These are phyloP conservation scores for Pythium sukuiense DNA, from an alignment of 352 stramenopile species.

Conservation along the genomic window DNA sequence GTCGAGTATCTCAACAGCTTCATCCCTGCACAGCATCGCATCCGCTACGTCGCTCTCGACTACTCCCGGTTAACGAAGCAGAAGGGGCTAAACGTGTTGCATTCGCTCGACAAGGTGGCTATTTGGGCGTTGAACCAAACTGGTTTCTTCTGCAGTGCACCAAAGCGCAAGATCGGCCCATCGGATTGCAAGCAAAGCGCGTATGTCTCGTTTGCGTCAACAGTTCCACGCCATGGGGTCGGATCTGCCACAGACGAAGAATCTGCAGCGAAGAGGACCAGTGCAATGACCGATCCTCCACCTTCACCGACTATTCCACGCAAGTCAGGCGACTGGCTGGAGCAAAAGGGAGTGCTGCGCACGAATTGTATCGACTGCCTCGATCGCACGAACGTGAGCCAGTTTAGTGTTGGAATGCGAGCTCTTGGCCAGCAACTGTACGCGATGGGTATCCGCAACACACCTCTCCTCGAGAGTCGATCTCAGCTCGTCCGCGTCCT, in stretches of 20 bases:
- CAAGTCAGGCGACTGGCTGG: constrained; percentile 89
- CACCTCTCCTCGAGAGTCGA: constrained; percentile 72
- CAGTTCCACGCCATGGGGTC: not conserved
- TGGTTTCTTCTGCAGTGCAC: constrained; percentile 96
- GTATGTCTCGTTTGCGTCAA: constrained; percentile 39
- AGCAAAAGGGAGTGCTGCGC: constrained; percentile 96
- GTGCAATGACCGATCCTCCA: constrained; percentile 23
- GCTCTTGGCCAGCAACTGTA: constrained; percentile 96
- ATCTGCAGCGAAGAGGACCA: not conserved
- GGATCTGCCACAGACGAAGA: not conserved
- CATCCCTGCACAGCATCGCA: constrained; percentile 89
- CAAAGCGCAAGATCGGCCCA: constrained; percentile 71
- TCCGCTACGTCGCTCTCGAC: constrained; percentile 97
- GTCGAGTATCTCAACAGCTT: constrained; percentile 98
- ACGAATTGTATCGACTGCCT: constrained; percentile 99
- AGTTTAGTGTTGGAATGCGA: constrained; percentile 86
- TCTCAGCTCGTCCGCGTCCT: constrained; percentile 95
- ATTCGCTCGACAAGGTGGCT: constrained; percentile 93
- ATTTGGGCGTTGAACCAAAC: constrained; percentile 97
- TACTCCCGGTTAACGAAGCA: constrained; percentile 95
- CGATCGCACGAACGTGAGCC: constrained; percentile 86
- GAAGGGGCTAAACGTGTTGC: constrained; percentile 93
- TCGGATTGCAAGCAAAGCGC: constrained; percentile 60
- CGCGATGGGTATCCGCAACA: constrained; percentile 95
- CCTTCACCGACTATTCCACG: constrained; percentile 68